Evolutionary conservation across 2,329 filamentous ascomycete species (phyloP).

Genomic region (Trichophaea hybrida): DNA sequence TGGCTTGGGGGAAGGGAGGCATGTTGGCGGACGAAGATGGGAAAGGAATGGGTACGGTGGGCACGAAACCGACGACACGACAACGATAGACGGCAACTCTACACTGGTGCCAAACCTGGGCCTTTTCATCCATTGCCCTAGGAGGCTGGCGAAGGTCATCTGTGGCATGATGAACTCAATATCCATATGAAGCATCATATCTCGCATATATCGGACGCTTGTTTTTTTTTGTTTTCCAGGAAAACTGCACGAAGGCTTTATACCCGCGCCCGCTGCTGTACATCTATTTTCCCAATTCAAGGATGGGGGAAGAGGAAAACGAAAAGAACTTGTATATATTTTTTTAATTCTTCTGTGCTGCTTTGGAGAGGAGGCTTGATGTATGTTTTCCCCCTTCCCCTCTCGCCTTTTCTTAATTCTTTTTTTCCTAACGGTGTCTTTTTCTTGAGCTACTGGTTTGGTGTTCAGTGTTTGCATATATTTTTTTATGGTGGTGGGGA

Average conservation of each 20-base stretch:
- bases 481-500: background rate
- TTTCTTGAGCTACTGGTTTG: background rate
- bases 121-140: slow-evolving; percentile 3
- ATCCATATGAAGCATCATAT: no score
- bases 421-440: slow-evolving; percentile 6
- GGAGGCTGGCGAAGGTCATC: background rate
- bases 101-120: background rate
- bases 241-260: no score
- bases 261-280: no score
- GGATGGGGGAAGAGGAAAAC: no score
- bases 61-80: background rate
- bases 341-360: background rate
- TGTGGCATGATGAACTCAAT: no score
- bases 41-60: background rate
- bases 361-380: slow-evolving; percentile 3
- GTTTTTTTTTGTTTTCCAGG: no score
- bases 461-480: background rate
- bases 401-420: slow-evolving; percentile 2
- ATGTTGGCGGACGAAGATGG: background rate
- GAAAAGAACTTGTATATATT: no score
- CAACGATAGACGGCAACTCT: background rate
- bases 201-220: no score
- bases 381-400: slow-evolving; percentile 3
- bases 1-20: slow-evolving; percentile 2
- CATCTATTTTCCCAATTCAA: no score